Evolutionary conservation across 139 green algal genomes (phyloP).

Genomic region (Ostreobium quekettii): DNA sequence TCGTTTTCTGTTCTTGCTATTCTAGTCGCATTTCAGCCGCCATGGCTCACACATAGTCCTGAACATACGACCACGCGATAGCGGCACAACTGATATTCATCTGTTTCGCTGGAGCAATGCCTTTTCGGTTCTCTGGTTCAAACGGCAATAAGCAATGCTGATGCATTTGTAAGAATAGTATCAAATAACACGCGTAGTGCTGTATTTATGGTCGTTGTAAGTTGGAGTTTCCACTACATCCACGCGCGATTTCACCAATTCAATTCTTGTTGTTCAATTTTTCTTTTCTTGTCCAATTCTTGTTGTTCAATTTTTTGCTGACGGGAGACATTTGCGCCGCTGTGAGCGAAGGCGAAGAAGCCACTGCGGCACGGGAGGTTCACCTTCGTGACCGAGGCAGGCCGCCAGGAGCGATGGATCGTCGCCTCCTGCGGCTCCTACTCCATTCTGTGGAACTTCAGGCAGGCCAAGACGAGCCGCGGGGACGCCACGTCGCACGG

Average conservation of each 20-base stretch:
- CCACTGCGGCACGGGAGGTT: constrained; percentile 58
- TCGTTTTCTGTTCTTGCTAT: no score
- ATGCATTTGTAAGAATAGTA: no score
- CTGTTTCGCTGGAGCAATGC: no score
- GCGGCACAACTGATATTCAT: no score
- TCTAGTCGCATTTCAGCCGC: no score
- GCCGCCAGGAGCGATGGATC: constrained; percentile 73
- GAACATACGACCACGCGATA: no score
- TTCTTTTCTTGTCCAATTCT: not conserved
- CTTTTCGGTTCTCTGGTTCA: no score
- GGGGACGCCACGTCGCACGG: constrained; percentile 23
- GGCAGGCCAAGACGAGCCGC: constrained; percentile 3
- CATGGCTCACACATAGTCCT: no score
- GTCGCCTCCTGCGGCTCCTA: constrained; percentile 65
- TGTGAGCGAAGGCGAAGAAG: constrained; percentile 5
- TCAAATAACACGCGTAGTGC: no score
- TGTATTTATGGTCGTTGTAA: not conserved
- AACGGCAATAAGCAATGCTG: no score
- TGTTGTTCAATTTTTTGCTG: constrained; percentile 5
- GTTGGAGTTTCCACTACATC: not conserved
- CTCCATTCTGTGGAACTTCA: constrained; percentile 81
- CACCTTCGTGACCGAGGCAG: constrained; percentile 79
- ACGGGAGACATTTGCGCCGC: not conserved
- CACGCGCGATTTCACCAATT: not conserved
- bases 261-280: constrained; percentile 8